Evolutionary conservation across 192 early-diverging fungal species (phyloP), one percentile per base, ranked within the genome.

Genomic region (Coemansia sp.): DNA sequence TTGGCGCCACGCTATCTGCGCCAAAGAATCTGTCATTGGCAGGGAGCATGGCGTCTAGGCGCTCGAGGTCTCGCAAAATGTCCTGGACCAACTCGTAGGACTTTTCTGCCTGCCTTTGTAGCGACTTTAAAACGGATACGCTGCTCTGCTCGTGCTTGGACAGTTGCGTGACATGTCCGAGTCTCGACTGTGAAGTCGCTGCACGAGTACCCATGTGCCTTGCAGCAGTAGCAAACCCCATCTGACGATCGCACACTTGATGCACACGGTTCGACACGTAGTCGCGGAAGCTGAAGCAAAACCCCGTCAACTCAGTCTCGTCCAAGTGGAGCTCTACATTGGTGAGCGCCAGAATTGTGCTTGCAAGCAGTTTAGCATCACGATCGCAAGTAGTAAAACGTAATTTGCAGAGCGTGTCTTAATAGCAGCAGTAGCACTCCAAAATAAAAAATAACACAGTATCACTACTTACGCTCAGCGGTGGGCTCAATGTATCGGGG

Each of bases 401-500:
- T 15, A 34, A 16, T 56, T n/a, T 15, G 13, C 38, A 39, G 20
- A 16, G 35, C 3, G 11, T 13, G 3, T 37, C 15, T n/a, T 40
- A 18, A 20, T 32, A 24, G 2, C 29, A 59, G 13, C 58, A 30
- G 32, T 59, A 34, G 58, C 32, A 58, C n/a, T 12, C 58, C 30
- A 59, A 38, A 11, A 45, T 9, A 52, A 24, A 45, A 47, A 52
- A 24, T 22, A 52, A 24, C 18, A 52, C 40, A 41, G 40, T 52
- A 59, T 61, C 45, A 22, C 10, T 53, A 73, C 76, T 78, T 78
- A 78, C 76, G 80, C 63, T 82, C 80, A 41, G 80, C 80, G 7
- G 80, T 76, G 34, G 80, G 80, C 71, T 82, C 80, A n/a, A 82
- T 73, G 62, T 82, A 82, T 4, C 80, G 80, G 11, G 65, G 55